Evolutionary conservation across 345 rosid genomes (phyloP).

Genomic region (Microthlaspi erraticum): DNA sequence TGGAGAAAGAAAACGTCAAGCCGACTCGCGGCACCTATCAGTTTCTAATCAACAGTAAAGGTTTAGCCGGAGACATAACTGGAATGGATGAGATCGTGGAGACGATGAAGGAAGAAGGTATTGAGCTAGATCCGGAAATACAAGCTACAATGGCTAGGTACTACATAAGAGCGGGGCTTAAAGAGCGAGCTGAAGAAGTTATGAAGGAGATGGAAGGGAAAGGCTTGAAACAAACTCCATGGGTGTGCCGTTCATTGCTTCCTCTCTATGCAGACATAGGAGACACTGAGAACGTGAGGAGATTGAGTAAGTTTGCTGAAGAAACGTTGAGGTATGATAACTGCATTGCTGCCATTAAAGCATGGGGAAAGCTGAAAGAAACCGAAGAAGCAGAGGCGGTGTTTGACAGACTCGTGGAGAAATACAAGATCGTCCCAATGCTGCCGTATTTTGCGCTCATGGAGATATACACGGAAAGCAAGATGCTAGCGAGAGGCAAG

Average conservation of each 20-base stretch:
- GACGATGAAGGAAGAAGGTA: slow-evolving; percentile 84
- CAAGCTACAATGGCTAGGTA: slow-evolving; percentile 65
- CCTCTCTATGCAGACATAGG: slow-evolving; percentile 80
- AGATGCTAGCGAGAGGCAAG: slow-evolving; percentile 76
- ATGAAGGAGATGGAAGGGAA: slow-evolving; percentile 82
- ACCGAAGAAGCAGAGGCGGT: slow-evolving; percentile 81
- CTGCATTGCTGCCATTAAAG: slow-evolving; percentile 68
- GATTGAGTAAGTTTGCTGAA: slow-evolving; percentile 75
- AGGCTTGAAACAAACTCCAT: slow-evolving; percentile 58
- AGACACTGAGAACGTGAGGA: slow-evolving; percentile 70
- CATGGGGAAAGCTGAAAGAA: slow-evolving; percentile 82
- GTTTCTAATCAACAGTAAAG: slow-evolving; percentile 74
- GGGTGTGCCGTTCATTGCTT: slow-evolving; percentile 63
- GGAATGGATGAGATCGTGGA: slow-evolving; percentile 90
- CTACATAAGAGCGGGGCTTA: slow-evolving; percentile 64
- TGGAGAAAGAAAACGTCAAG: slow-evolving; percentile 90
- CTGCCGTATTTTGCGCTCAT: slow-evolving; percentile 60
- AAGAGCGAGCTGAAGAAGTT: slow-evolving; percentile 60
- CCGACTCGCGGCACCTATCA: slow-evolving; percentile 69
- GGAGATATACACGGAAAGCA: slow-evolving; percentile 72
- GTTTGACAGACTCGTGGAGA: slow-evolving; percentile 56
- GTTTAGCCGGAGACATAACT: slow-evolving; percentile 64
- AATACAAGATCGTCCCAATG: slow-evolving; percentile 54
- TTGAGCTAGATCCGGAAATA: slow-evolving; percentile 57
- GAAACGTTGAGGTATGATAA: slow-evolving; percentile 54